phyloP scores from a whole-genome alignment of 1,284 basidiomycete species.

The Ceratobasidium sp. region DNA sequence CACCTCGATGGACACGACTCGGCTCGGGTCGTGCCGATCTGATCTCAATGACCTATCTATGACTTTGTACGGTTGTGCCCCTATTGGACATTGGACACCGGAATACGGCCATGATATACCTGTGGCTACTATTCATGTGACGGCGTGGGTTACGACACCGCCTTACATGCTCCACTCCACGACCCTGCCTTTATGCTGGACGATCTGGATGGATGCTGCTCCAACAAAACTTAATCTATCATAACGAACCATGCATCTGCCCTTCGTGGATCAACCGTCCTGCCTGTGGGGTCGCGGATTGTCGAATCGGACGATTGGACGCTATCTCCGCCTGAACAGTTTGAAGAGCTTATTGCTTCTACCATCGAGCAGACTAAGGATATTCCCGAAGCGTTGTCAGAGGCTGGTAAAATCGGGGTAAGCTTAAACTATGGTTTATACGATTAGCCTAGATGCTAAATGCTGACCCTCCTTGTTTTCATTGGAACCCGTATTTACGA shows the following conservation, averaged over 20 bases:
- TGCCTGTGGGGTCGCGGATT: neutral
- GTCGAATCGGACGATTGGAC: neutral
- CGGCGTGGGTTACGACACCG: constrained; percentile 1
- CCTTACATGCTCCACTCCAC: neutral
- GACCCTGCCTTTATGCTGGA: neutral
- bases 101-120: neutral
- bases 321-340: constrained; percentile 62
- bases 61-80: neutral
- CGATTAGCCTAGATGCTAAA: neutral
- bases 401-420: constrained; percentile 94
- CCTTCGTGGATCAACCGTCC: neutral
- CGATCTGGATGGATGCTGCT: neutral
- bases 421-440: constrained; percentile 56
- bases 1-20: neutral
- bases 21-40: constrained; percentile 1
- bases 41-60: constrained; percentile 12
- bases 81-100: neutral
- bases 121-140: constrained; percentile 4
- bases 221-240: neutral
- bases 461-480: neutral
- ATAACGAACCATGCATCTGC: neutral
- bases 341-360: constrained; percentile 92
- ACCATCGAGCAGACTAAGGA: constrained; percentile 98
- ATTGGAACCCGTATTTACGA: neutral
- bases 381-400: constrained; percentile 92